Evolutionary conservation across 768 basidiomycete genomes (phyloP), one percentile per base, ranked within the genome.

Genomic region (Tephrocybe sp.): DNA sequence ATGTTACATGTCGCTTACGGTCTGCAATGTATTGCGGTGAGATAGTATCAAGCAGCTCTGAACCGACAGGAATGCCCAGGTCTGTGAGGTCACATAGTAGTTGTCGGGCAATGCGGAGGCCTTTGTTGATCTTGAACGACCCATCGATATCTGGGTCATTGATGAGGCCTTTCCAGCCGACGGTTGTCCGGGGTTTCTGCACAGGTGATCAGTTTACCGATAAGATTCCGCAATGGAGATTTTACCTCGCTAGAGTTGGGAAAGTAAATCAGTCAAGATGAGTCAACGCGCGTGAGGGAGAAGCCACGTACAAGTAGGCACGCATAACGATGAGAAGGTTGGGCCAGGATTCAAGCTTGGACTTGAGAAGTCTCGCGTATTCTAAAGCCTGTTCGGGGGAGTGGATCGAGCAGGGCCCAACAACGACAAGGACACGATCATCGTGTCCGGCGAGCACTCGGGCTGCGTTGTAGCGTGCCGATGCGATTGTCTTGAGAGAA

Each of bases 341-440:
- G 47, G 75, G 76, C 81, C 84, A 88, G 17, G 75, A 68, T 15
- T 79, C 73, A 38, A 86, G 78, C 71, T 85, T 88, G 3, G 71
- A 74, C 65, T 80, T 88, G 64, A 90, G 80, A 40, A 84, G 75
- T n/a, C 72, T 72, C 11, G 90, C 91, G 62, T 93, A 93, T 59
- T 86, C 84, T 42, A 92, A 69, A 2, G 94, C 95, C 67, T 94
- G 90, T 46, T 85, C 84, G 3, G 91, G 71, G 8, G 86, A 89
- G 65, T 98, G 96, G 55, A 98, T 97, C 0, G 91, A 93, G 74
- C 96, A 98, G 21, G 96, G 96, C 2, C 96, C 96, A 58, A 98
- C 88, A 62, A 98, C 78, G 62, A 98, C 93, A 37, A 98, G 76
- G 2, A 98, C 57, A 40, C 93, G 84, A 56, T 91, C 87, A 58